Evolutionary conservation across 805 yeast species (phyloP), one percentile per base, ranked within the genome.

Genomic region (Candida corydali): DNA sequence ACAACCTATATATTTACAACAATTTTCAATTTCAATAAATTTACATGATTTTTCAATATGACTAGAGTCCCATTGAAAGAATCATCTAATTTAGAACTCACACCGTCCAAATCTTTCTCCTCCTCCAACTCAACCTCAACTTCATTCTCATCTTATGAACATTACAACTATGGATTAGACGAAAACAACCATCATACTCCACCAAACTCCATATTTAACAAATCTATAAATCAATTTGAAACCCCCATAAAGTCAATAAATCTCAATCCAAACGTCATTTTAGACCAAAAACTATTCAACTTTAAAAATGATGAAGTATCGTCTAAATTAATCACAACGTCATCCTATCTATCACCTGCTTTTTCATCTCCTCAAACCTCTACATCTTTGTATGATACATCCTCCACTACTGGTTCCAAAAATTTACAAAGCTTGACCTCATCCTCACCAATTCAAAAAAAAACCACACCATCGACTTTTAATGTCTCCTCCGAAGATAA

Each of bases 401-500:
- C 23, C 23, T n/a, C n/a, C n/a, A n/a, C n/a, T n/a, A n/a, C n/a
- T n/a, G n/a, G n/a, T n/a, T n/a, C n/a, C n/a, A n/a, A n/a, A n/a
- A n/a, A n/a, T n/a, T n/a, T n/a, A n/a, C 7, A 32, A 26, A 4
- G 25, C 16, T 19, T 23, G 28, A 20, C 17, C 15, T n/a, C 28
- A n/a, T 16, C 29, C 29, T 29, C 37, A 16, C 42, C 42, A 4
- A 35, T 39, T 17, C 29, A 29, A 14, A 39, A 39, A 16, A 58
- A 61, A 31, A 65, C 62, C 29, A 39, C 54, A n/a, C 51, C 59
- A 8, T 9, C 29, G n/a, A 10, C 24, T 15, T 67, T 66, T 43
- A 60, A 61, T 19, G 79, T 80, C 47, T 55, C 49, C 37, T 77
- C 80, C 8, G 75, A 78, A 17, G 70, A 63, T 35, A 91, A 93